Base-by-base conservation (phyloP, 2,329 filamentous ascomycete species). In the Exophiala oligosperma region DNA sequence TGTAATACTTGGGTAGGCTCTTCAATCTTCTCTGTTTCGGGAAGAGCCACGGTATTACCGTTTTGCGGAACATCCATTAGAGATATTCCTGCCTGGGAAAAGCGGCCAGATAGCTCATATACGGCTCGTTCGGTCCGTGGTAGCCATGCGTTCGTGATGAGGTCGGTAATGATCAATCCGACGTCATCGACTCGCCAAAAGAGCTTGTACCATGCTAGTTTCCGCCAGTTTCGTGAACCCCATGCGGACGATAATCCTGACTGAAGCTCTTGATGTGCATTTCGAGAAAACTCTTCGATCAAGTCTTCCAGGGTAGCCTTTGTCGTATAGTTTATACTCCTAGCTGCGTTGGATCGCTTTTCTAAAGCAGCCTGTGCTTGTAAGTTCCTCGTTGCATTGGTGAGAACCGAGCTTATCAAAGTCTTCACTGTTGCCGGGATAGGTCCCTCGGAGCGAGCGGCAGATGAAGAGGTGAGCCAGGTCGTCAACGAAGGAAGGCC, bases 181-280 rank as follows among this genome's bases (percentile, higher is more conserved):
- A 97, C 91, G 68, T 97, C 93, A 70, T 97, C 93, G 24, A 94
- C 92, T 21, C 91, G 86, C 92, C 92, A 96, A 70, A 96, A 92
- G 0, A 97, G 81, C 72, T 96, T 96, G 89, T 91, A 97, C 92
- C 93, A 97, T 14, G 86, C 83, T 3, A 96, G 79, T 62, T 89
- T 88, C 26, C 85, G 83, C 93, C 93, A 97, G 40, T 86, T 81
- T 17, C 77, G 81, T n/a, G 89, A 86, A 0, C 83, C 79, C 66
- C 97, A 93, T 0, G 91, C 92, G 46, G 84, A 76, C 64, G 93
- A 88, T 1, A 97, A 83, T 66, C 92, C 84, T 51, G 88, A 83
- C 62, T 91, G 90, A 6, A 97, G 81, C 73, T 97, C 93, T 0
- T 85, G 82, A 70, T 97, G 93, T 0, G 90, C 91, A 23, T 79